Evolutionary conservation across 345 rosid species (phyloP).

Genomic region (Aquilaria sinensis): DNA sequence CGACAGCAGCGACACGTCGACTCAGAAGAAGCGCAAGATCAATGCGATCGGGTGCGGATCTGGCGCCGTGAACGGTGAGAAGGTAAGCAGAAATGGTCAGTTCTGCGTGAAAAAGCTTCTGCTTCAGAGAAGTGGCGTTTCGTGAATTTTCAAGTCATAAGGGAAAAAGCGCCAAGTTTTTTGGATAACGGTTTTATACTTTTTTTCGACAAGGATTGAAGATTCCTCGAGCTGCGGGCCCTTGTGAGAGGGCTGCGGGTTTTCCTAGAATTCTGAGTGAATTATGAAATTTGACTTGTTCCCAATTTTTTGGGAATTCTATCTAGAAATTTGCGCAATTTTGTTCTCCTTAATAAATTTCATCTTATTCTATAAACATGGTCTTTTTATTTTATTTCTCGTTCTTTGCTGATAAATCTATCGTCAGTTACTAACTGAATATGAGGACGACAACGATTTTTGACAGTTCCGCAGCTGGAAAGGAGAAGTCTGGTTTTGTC

Average conservation of each 20-base stretch:
- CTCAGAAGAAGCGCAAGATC: slow-evolving; percentile 40
- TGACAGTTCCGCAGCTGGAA: slow-evolving; percentile 15
- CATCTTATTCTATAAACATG: neutral
- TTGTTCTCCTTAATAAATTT: neutral
- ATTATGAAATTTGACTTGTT: slow-evolving; percentile 16
- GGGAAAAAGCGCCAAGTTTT: slow-evolving; percentile 24
- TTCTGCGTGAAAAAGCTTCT: neutral
- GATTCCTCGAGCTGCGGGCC: slow-evolving; percentile 45
- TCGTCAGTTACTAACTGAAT: neutral
- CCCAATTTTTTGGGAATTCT: slow-evolving; percentile 10
- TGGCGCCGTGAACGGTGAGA: slow-evolving; percentile 21
- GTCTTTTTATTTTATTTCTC: slow-evolving; percentile 4
- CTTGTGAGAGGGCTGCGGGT: slow-evolving; percentile 12
- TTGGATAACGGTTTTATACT: slow-evolving; percentile 7
- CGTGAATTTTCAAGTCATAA: neutral
- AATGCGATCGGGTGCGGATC: slow-evolving; percentile 48
- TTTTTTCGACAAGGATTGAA: slow-evolving; percentile 11
- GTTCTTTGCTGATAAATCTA: slow-evolving; percentile 7
- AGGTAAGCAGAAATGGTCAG: slow-evolving; percentile 27
- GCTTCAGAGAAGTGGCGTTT: neutral
- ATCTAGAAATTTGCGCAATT: slow-evolving; percentile 6
- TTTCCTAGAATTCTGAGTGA: slow-evolving; percentile 23
- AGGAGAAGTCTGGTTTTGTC: slow-evolving; percentile 35
- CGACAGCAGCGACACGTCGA: slow-evolving; percentile 16
- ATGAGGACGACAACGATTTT: slow-evolving; percentile 13